phyloP scores from a whole-genome alignment of 163 green algal species.

The Trebouxia gelatinosa region DNA sequence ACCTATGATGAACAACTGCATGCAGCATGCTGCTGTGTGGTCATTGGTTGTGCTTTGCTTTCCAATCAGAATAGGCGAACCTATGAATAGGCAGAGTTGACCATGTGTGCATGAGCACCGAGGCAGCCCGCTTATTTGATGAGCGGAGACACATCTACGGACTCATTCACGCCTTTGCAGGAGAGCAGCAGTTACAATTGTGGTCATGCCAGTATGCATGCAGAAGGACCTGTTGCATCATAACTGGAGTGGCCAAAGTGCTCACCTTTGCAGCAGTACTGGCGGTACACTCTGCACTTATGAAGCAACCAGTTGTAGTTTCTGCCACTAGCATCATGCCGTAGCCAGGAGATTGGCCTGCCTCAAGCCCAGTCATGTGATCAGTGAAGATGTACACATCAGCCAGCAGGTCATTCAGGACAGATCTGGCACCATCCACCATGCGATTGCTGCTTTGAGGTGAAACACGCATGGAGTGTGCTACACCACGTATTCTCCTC shows the following conservation, averaged over 20 bases:
- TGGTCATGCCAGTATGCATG: background rate
- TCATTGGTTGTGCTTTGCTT: too few species aligned
- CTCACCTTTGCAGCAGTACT: conserved; percentile 2
- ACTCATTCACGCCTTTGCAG: too few species aligned
- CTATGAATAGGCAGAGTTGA: too few species aligned
- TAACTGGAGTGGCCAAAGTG: too few species aligned
- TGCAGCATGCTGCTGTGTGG: too few species aligned
- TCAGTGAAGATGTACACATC: conserved; percentile 99
- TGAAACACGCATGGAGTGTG: conserved; percentile 84
- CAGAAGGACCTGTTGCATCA: too few species aligned
- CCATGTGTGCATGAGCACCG: too few species aligned
- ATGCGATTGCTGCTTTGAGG: conserved; percentile 56
- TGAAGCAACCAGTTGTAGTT: conserved; percentile 86
- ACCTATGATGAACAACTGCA: too few species aligned
- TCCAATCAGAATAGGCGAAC: too few species aligned
- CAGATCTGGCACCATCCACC: conserved; percentile 69
- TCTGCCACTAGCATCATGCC: conserved; percentile 95
- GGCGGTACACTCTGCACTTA: conserved; percentile 77
- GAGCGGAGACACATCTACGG: too few species aligned
- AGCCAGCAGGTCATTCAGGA: conserved; percentile 79
- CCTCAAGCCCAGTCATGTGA: conserved; percentile 69
- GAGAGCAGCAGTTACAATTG: conserved; percentile 28
- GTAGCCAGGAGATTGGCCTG: conserved; percentile 85
- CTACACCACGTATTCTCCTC: conserved; percentile 92
- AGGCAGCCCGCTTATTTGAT: too few species aligned